Percentiles rank a stretch among this genome's conserved stretches.
Evolutionary conservation across 129 eudicot genomes (phyloP).

Genomic region (Chrysanthemum makinoi): DNA sequence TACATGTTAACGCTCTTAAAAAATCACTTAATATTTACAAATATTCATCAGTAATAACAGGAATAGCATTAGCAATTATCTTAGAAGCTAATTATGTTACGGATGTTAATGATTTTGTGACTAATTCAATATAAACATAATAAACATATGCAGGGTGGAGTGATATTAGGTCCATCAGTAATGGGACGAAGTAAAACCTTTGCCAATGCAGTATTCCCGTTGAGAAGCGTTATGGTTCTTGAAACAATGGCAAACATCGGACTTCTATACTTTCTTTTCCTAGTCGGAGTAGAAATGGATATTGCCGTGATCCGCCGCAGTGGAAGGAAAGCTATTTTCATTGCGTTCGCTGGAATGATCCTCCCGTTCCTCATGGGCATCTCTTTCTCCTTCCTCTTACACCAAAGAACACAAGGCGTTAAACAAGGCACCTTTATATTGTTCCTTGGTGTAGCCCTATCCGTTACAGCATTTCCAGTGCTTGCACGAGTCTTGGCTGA

Average conservation of each 20-base stretch:
- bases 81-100: too few relatives aligned
- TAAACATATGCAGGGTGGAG: slow-evolving; percentile 57
- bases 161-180: slow-evolving; percentile 89
- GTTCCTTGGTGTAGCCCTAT: slow-evolving; percentile 77
- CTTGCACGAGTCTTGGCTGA: slow-evolving; percentile 83
- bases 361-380: slow-evolving; percentile 73
- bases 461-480: slow-evolving; percentile 89
- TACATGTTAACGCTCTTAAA: too few relatives aligned
- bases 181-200: slow-evolving; percentile 54
- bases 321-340: slow-evolving; percentile 47
- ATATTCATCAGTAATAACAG: too few relatives aligned
- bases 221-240: slow-evolving; percentile 72
- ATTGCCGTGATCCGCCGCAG: slow-evolving; percentile 52
- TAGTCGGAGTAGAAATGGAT: slow-evolving; percentile 92
- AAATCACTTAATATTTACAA: too few relatives aligned
- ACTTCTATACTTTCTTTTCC: slow-evolving; percentile 85
- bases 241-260: slow-evolving; percentile 94
- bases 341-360: slow-evolving; percentile 80
- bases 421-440: slow-evolving; percentile 68
- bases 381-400: slow-evolving; percentile 57
- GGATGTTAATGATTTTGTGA: not conserved
- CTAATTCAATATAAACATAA: not conserved
- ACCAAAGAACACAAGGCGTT: slow-evolving; percentile 30
- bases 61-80: too few relatives aligned
- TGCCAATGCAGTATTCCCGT: slow-evolving; percentile 58